These are phyloP conservation scores for Leishmania tropica DNA, from an alignment of 208 protist species.

Conservation along the genomic window DNA sequence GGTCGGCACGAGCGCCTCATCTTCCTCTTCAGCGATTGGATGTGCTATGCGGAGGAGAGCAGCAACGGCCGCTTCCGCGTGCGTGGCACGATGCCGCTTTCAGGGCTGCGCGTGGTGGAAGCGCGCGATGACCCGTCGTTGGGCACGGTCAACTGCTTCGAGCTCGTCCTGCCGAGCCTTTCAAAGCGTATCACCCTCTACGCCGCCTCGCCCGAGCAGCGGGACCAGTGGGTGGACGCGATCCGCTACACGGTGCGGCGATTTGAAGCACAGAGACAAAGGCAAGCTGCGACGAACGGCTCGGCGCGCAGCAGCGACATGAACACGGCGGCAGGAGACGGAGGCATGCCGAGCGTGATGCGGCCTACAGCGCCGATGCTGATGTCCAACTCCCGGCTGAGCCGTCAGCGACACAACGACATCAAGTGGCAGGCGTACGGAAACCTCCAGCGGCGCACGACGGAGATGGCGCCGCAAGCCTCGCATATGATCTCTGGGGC, in stretches of 20 bases:
- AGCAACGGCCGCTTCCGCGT: constrained; percentile 62
- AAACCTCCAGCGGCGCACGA: constrained; percentile 31
- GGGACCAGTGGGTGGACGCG: constrained; percentile 75
- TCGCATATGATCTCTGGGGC: not conserved
- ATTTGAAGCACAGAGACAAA: constrained; percentile 17
- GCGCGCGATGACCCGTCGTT: constrained; percentile 32
- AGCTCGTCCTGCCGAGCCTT: constrained; percentile 36
- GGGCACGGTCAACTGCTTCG: constrained; percentile 52
- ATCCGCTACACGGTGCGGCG: constrained; percentile 54
- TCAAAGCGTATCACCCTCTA: constrained; percentile 69
- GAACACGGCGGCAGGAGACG: constrained; percentile 7
- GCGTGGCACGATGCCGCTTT: constrained; percentile 66
- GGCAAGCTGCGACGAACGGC: not conserved
- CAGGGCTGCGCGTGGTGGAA: constrained; percentile 49
- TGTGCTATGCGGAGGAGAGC: constrained; percentile 86
- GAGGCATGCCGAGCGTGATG: constrained; percentile 25
- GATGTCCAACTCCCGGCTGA: constrained; percentile 45
- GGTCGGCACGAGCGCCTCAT: constrained; percentile 73
- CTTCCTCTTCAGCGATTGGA: constrained; percentile 84
- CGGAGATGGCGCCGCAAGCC: constrained; percentile 5
- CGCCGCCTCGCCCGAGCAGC: constrained; percentile 66
- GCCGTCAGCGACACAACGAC: constrained; percentile 56
- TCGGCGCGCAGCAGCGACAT: not conserved
- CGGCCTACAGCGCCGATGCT: constrained; percentile 33
- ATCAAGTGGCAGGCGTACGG: constrained; percentile 39